phyloP scores from a whole-genome alignment of 352 stramenopile genomes.

The Pythium scleroteichum region DNA sequence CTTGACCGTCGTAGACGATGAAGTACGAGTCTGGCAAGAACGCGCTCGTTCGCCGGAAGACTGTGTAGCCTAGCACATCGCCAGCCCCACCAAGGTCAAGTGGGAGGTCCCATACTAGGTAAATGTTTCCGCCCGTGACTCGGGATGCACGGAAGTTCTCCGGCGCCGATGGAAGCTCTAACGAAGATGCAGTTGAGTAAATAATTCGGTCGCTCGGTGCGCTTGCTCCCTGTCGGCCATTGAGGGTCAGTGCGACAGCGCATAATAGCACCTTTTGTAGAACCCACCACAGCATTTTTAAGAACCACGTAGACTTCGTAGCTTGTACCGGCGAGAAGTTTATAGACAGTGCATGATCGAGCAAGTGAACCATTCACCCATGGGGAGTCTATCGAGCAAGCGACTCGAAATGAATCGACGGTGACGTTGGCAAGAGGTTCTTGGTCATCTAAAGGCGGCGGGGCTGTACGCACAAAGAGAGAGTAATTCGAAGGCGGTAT shows the following conservation, averaged over 20 bases:
- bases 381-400: slow-evolving; percentile 19
- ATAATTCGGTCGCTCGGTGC: slow-evolving; percentile 17
- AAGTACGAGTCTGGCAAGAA: slow-evolving; percentile 32
- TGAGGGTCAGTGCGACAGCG: no score
- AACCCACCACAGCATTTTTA: slow-evolving; percentile 38
- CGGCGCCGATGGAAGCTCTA: slow-evolving; percentile 47
- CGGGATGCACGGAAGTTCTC: slow-evolving; percentile 33
- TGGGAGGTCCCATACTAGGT: slow-evolving; percentile 50
- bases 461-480: slow-evolving; percentile 36
- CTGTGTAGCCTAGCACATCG: slow-evolving; percentile 50
- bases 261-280: no score
- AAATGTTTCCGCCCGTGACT: slow-evolving; percentile 56
- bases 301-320: slow-evolving; percentile 55
- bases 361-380: neutral
- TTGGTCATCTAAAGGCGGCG: neutral
- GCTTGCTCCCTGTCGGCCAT: slow-evolving; percentile 50
- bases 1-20: slow-evolving; percentile 53
- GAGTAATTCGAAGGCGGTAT: slow-evolving; percentile 32
- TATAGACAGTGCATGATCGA: slow-evolving; percentile 38
- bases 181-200: slow-evolving; percentile 27
- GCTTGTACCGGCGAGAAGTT: slow-evolving; percentile 33
- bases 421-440: neutral
- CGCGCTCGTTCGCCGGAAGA: slow-evolving; percentile 41
- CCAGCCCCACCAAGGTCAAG: slow-evolving; percentile 45
- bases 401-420: slow-evolving; percentile 20